Percentiles rank a stretch among this genome's conserved stretches.
Evolutionary conservation across 1,284 basidiomycete species (phyloP).

Genomic region (Ganoderma resinaceum): DNA sequence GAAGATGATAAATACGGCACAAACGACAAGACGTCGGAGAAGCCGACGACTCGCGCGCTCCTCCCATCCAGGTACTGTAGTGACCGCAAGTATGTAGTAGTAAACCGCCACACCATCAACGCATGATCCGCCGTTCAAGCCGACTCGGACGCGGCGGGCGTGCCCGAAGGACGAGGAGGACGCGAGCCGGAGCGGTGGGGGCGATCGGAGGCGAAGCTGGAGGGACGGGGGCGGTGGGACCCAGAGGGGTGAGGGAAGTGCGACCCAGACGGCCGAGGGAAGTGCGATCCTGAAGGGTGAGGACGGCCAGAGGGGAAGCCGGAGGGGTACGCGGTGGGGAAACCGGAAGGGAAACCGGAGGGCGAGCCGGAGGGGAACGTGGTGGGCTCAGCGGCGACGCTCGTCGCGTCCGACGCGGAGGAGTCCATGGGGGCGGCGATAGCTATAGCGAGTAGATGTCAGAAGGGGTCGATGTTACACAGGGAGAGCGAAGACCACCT

Average conservation of each 20-base stretch:
- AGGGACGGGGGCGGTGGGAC: too few relatives aligned
- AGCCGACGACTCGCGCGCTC: background rate
- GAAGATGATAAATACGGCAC: background rate
- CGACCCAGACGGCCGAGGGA: background rate
- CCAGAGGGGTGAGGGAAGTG: too few relatives aligned
- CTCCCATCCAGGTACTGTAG: background rate
- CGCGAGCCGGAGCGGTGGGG: too few relatives aligned
- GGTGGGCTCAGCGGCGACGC: background rate
- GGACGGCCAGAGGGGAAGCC: background rate
- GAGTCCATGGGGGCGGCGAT: background rate
- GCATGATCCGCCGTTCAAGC: too few relatives aligned
- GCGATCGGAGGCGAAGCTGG: too few relatives aligned
- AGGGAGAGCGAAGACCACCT: too few relatives aligned
- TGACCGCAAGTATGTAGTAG: background rate
- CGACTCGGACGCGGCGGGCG: too few relatives aligned
- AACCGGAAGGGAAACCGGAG: background rate
- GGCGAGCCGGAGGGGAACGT: background rate
- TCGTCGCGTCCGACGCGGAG: background rate
- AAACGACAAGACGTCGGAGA: background rate
- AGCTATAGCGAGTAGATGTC: background rate
- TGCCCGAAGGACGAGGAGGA: too few relatives aligned
- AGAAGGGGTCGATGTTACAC: background rate
- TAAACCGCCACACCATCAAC: too few relatives aligned
- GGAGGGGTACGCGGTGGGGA: background rate
- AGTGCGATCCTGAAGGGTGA: background rate